Percentiles rank a stretch among this genome's conserved stretches.
Conservation (phyloP, 139 green algal species). For the Zygnema cylindricum region DNA sequence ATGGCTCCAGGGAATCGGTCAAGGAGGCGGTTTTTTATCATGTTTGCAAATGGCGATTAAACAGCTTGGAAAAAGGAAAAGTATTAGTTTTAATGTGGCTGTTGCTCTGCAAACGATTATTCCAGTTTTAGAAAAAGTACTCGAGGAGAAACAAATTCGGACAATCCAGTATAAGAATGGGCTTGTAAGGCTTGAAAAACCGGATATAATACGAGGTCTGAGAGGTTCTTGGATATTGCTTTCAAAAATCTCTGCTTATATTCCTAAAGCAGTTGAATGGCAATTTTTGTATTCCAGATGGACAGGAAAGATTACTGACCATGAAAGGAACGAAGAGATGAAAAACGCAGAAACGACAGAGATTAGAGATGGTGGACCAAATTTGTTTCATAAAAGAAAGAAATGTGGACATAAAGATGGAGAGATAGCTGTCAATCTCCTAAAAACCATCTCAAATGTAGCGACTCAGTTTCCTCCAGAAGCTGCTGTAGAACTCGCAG, state of each 20-base stretch:
- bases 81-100: not conserved
- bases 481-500: slow-evolving; percentile 9
- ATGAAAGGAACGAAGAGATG: not conserved
- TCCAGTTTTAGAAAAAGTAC: not conserved
- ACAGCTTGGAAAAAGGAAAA: not conserved
- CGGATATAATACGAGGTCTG: no score
- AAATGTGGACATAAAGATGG: not conserved
- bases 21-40: not conserved
- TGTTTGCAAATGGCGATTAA: not conserved
- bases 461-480: slow-evolving; percentile 47
- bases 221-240: slow-evolving; percentile 48
- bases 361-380: not conserved
- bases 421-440: slow-evolving; percentile 6
- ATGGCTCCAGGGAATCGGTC: not conserved
- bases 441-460: slow-evolving; percentile 32
- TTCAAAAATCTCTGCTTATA: slow-evolving; percentile 29
- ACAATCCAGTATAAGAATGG: not conserved
- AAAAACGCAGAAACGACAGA: not conserved
- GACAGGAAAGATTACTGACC: slow-evolving; percentile 2
- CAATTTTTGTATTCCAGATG: slow-evolving; percentile 50
- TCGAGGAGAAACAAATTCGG: not conserved
- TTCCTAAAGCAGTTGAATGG: slow-evolving; percentile 45
- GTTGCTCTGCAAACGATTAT: not conserved
- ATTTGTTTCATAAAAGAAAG: not conserved
- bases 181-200: not conserved